Base-by-base conservation (phyloP, 768 basidiomycete species). In the Lentinula sp. region DNA sequence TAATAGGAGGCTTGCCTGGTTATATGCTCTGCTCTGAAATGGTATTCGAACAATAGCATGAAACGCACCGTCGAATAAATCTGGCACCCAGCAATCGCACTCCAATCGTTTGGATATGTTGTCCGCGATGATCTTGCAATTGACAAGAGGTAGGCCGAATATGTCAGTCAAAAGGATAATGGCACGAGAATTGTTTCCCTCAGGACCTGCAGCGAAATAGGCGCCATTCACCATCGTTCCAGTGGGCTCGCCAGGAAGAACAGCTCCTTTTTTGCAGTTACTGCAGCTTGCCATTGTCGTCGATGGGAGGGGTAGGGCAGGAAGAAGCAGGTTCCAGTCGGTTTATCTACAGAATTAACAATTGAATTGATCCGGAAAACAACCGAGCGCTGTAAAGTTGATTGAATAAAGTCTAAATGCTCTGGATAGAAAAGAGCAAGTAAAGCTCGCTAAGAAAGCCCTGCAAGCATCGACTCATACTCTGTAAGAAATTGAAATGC, bases 51-150 rank as follows among this genome's bases (percentile, higher is more conserved):
- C 28, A 28, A 28, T 5, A 40, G 32, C 21, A 39, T 37, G 49
- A 52, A 16, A 66, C 73, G 50, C 57, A 81, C 85, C 86, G 62
- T 74, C 68, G 64, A 86, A 87, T 52, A 84, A 69, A 70, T 88
- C 84, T 8, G 85, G 86, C 16, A 84, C 75, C 80, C 83, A 87
- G 16, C 86, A 84, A 64, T 87, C 86, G 63, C 84, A 83, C 16
- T 74, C 70, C 32, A 86, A 65, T 16, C 70, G 65, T 60, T 77
- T 70, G 7, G 84, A 76, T 23, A 85, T 67, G 31, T 74, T 71
- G 69, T 87, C 85, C 1, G 85, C 84, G 5, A 86, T 72, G 60
- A 88, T 75, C 65, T 82, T 84, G 63, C 71, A 75, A 64, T 86
- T 86, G 39, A 75, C 70, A 34, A 86, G 67, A 4, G 75, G 72